Conservation (phyloP, 306 rosid species). For the Cicer bijugum region DNA sequence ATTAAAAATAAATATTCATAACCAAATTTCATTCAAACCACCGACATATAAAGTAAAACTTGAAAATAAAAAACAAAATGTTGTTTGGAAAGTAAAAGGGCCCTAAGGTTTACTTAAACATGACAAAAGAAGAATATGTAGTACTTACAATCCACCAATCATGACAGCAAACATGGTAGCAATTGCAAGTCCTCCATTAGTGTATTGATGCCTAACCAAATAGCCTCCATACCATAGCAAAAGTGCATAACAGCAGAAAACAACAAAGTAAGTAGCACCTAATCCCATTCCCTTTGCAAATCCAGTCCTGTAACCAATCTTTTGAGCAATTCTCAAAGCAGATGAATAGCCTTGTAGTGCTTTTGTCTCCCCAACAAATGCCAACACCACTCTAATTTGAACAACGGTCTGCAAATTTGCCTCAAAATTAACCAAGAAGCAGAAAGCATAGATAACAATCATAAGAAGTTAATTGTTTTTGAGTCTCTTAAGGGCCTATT, state of each 20-base stretch:
- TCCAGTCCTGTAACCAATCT: conserved; percentile 83
- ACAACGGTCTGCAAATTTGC: conserved; percentile 69
- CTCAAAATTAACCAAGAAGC: conserved; percentile 26
- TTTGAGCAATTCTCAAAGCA: conserved; percentile 80
- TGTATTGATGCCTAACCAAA: conserved; percentile 82
- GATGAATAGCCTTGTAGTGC: conserved; percentile 75
- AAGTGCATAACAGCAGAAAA: conserved; percentile 96
- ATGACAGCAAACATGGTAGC: conserved; percentile 97
- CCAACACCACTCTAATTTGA: conserved; percentile 88
- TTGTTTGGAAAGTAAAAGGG: too few relatives aligned
- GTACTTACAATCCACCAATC: conserved; percentile 92
- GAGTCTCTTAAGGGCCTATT: too few relatives aligned
- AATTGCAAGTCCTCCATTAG: conserved; percentile 98
- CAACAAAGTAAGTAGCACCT: conserved; percentile 97
- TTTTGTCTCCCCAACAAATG: conserved; percentile 79
- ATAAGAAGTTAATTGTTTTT: neutral
- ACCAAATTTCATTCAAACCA: too few relatives aligned
- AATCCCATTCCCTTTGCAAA: conserved; percentile 93
- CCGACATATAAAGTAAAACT: too few relatives aligned
- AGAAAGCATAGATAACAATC: neutral
- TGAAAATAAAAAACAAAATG: too few relatives aligned
- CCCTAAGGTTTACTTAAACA: too few relatives aligned
- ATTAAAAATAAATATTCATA: too few relatives aligned
- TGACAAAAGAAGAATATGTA: too few relatives aligned
- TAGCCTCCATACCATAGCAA: conserved; percentile 97